These are phyloP conservation scores for Hypoxylon sp. DNA, from an alignment of 2,329 filamentous ascomycete species.

Conservation along the genomic window DNA sequence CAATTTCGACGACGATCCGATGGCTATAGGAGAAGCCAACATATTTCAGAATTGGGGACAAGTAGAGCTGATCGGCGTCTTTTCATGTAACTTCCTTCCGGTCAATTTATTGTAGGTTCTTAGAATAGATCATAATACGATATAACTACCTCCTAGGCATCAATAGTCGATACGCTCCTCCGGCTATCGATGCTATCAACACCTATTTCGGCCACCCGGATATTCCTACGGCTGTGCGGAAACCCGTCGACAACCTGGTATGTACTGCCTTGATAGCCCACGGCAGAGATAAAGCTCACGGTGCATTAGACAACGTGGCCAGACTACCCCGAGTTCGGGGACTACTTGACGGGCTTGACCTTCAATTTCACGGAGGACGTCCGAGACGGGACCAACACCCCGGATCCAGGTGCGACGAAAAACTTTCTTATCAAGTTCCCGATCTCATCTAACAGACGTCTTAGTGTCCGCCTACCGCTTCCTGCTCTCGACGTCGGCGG, in stretches of 20 bases:
- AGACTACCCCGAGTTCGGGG: constrained; percentile 24
- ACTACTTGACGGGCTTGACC: constrained; percentile 34
- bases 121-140: neutral
- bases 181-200: constrained; percentile 35
- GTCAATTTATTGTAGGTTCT: neutral
- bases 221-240: constrained; percentile 32
- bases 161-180: constrained; percentile 33
- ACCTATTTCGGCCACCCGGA: constrained; percentile 35
- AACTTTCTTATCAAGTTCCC: neutral
- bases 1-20: constrained; percentile 33
- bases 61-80: constrained; percentile 34
- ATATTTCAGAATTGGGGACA: constrained; percentile 34
- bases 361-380: constrained; percentile 35
- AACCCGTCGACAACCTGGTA: constrained; percentile 35
- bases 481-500: constrained; percentile 32
- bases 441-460: constrained; percentile 14
- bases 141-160: no score
- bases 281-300: constrained; percentile 3
- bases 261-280: neutral
- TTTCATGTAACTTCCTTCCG: constrained; percentile 28
- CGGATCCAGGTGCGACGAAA: constrained; percentile 30
- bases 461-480: constrained; percentile 35
- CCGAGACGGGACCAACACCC: constrained; percentile 27
- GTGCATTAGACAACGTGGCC: constrained; percentile 29
- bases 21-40: constrained; percentile 32